These are phyloP conservation scores for Rubia peregrina DNA, from an alignment of 305 asterid genomes.

Conservation along the genomic window DNA sequence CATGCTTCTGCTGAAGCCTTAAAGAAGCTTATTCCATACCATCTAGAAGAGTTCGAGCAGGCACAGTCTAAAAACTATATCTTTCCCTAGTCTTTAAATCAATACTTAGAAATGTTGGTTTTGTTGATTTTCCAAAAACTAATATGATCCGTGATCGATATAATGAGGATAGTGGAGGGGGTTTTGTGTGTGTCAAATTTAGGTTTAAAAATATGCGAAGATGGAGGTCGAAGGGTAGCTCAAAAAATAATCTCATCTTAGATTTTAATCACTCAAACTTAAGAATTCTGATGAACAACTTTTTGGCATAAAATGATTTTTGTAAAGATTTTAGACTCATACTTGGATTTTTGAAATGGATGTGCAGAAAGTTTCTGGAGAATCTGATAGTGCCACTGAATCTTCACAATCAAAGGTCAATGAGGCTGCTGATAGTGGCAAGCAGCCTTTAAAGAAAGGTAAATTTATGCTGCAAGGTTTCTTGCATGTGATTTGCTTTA, in stretches of 20 bases:
- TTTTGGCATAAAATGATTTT: not conserved
- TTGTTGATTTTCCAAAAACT: not conserved
- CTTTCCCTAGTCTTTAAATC: not conserved
- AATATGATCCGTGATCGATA: not conserved
- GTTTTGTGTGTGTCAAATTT: not conserved
- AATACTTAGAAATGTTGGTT: not conserved
- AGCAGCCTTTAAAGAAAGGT: constrained; percentile 72
- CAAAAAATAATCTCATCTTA: not conserved
- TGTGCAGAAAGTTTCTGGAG: constrained; percentile 66
- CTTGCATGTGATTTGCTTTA: constrained; percentile 1
- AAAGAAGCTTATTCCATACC: constrained; percentile 61
- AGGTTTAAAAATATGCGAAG: not conserved
- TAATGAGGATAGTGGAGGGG: not conserved
- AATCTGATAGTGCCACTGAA: constrained; percentile 50
- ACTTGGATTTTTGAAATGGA: not conserved
- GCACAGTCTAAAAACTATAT: constrained; percentile 24
- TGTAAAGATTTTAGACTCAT: not conserved
- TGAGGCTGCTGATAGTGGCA: constrained; percentile 41
- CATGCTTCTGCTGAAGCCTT: constrained; percentile 65
- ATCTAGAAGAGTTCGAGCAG: constrained; percentile 78
- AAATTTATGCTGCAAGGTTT: not conserved
- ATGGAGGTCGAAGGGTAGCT: not conserved
- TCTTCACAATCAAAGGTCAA: constrained; percentile 45
- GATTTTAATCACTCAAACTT: not conserved
- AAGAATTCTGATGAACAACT: not conserved